These are phyloP conservation scores for Pythium periplocum DNA, from an alignment of 352 stramenopile genomes.

Conservation along the genomic window DNA sequence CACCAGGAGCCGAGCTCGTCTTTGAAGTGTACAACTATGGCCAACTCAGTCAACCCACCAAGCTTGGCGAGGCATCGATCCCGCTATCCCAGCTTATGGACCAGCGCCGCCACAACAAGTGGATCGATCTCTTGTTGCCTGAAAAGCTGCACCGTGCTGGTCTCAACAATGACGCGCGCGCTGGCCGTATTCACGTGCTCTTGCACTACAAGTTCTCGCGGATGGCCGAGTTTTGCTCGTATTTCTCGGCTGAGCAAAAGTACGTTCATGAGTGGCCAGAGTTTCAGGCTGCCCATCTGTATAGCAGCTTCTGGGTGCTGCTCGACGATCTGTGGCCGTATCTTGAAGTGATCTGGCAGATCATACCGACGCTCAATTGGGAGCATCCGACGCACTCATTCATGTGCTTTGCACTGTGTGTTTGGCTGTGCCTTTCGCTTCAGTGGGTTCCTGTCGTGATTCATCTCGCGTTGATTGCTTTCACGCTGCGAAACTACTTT, in stretches of 20 bases:
- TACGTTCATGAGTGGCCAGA: conserved; percentile 80
- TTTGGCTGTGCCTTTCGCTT: conserved; percentile 80
- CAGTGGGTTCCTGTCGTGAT: conserved; percentile 79
- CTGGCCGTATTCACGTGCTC: conserved; percentile 75
- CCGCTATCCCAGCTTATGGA: conserved; percentile 80
- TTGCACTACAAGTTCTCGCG: conserved; percentile 86
- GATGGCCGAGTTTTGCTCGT: conserved; percentile 80
- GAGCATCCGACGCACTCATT: conserved; percentile 79
- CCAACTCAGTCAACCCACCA: conserved; percentile 75
- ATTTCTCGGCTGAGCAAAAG: conserved; percentile 63
- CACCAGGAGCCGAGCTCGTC: conserved; percentile 70
- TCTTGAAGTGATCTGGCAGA: conserved; percentile 76
- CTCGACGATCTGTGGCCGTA: conserved; percentile 83
- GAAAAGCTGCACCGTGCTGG: conserved; percentile 76
- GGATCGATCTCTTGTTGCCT: conserved; percentile 72
- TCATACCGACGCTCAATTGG: conserved; percentile 82
- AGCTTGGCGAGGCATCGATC: conserved; percentile 75
- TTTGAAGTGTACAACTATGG: conserved; percentile 86
- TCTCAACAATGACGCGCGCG: conserved; percentile 80
- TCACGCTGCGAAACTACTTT: conserved; percentile 81
- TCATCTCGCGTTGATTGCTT: conserved; percentile 74
- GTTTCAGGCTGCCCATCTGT: conserved; percentile 76
- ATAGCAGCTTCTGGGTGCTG: conserved; percentile 86
- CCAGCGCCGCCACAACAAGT: conserved; percentile 84
- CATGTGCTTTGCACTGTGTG: conserved; percentile 79